Evolutionary conservation across 1,139 yeast species (phyloP).

Genomic region (Candida freyschussii): DNA sequence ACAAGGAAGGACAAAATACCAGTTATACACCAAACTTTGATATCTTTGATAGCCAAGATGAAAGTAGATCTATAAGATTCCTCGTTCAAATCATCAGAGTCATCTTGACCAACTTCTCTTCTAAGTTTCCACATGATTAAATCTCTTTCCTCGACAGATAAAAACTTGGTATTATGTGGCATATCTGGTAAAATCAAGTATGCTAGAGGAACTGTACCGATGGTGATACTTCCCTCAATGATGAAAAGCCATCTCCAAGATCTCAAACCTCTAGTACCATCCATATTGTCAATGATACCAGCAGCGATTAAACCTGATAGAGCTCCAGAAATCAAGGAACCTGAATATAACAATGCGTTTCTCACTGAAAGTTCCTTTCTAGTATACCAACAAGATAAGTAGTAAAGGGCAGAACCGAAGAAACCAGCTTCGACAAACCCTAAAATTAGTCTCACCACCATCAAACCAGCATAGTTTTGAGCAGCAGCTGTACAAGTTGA

Average conservation of each 20-base stretch:
- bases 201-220: slow-evolving; percentile 29
- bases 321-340: slow-evolving; percentile 31
- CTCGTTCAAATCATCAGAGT: slow-evolving; percentile 39
- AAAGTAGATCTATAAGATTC: slow-evolving; percentile 37
- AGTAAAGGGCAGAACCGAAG: slow-evolving; percentile 36
- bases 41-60: slow-evolving; percentile 38
- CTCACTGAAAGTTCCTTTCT: slow-evolving; percentile 34
- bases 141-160: slow-evolving; percentile 36
- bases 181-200: slow-evolving; percentile 38
- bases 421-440: slow-evolving; percentile 53
- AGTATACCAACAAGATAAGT: slow-evolving; percentile 32
- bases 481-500: slow-evolving; percentile 43
- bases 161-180: slow-evolving; percentile 38
- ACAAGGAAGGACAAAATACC: slow-evolving; percentile 45
- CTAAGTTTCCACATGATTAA: slow-evolving; percentile 52
- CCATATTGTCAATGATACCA: slow-evolving; percentile 33
- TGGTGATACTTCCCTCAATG: slow-evolving; percentile 35
- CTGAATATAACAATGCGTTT: slow-evolving; percentile 34
- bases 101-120: slow-evolving; percentile 49
- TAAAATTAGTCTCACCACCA: slow-evolving; percentile 38
- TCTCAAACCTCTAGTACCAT: slow-evolving; percentile 29
- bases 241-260: slow-evolving; percentile 37
- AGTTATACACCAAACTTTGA: slow-evolving; percentile 44
- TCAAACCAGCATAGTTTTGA: slow-evolving; percentile 36
- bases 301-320: slow-evolving; percentile 39